Conservation (phyloP, 495 filamentous ascomycete species). For the Cetradonia linearis region DNA sequence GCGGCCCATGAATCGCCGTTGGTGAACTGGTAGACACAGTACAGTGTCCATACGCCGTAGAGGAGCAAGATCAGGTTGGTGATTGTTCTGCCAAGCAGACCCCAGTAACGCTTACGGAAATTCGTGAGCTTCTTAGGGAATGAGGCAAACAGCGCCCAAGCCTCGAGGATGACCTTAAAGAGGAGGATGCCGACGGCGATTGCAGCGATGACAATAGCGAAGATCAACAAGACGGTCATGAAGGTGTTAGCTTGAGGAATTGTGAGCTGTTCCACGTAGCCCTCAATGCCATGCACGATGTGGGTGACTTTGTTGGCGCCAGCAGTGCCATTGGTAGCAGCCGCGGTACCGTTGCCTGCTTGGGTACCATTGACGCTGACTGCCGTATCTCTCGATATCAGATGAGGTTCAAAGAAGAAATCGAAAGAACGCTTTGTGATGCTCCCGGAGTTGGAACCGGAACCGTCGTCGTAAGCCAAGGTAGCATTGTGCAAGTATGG, state of each 20-base stretch:
- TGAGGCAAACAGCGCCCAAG: conserved; percentile 79
- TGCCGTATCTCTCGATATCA: conserved; percentile 44
- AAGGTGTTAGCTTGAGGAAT: conserved; percentile 88
- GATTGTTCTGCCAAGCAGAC: conserved; percentile 74
- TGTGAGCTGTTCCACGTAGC: conserved; percentile 62
- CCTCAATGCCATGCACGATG: conserved; percentile 58
- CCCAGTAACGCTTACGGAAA: conserved; percentile 96
- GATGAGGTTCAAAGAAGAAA: conserved; percentile 35
- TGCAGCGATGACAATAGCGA: conserved; percentile 73
- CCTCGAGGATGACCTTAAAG: conserved; percentile 84
- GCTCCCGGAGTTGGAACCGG: conserved; percentile 33
- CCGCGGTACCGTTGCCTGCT: conserved; percentile 29
- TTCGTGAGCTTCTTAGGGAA: conserved; percentile 72
- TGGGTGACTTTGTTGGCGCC: conserved; percentile 36
- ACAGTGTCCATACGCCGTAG: conserved; percentile 91
- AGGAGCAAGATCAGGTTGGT: conserved; percentile 85
- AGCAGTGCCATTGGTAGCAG: conserved; percentile 22
- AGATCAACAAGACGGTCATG: conserved; percentile 87
- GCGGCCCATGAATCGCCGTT: conserved; percentile 94
- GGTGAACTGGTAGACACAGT: conserved; percentile 91
- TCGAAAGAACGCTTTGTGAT: conserved; percentile 47
- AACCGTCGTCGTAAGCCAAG: conserved; percentile 49
- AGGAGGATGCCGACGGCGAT: conserved; percentile 82
- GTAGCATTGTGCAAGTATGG: conserved; percentile 63
- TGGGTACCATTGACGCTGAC: conserved; percentile 41